Conservation (phyloP, 129 eudicot genomes). For the Solidago caesia region DNA sequence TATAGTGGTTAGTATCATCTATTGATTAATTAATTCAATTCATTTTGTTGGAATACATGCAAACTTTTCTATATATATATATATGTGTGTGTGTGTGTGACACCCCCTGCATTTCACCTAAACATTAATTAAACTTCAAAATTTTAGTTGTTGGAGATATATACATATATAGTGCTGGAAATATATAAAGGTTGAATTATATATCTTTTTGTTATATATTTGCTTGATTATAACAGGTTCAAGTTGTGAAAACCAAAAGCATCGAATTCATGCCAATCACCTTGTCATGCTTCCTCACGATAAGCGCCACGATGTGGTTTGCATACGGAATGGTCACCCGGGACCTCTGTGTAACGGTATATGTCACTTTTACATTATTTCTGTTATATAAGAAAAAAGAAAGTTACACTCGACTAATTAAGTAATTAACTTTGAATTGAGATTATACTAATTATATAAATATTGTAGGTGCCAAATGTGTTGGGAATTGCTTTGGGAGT, state of each 20-base stretch:
- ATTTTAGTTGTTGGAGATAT: neutral
- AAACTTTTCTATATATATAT: neutral
- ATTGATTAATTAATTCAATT: neutral
- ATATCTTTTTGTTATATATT: neutral
- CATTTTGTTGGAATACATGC: neutral
- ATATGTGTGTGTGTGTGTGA: too few relatives aligned
- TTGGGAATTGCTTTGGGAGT: conserved; percentile 64
- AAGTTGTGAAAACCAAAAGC: conserved; percentile 65
- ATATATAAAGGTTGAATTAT: neutral
- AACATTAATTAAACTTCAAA: too few relatives aligned
- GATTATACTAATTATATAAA: neutral
- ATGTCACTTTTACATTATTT: conserved; percentile 2
- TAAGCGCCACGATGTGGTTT: conserved; percentile 79
- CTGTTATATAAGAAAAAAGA: neutral
- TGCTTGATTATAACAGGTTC: conserved; percentile 37
- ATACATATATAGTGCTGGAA: neutral
- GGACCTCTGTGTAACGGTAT: conserved; percentile 64
- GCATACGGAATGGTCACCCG: conserved; percentile 50
- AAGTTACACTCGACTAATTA: neutral
- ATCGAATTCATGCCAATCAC: conserved; percentile 83
- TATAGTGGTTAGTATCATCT: conserved; percentile 45
- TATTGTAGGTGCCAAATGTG: conserved; percentile 63
- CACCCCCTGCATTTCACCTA: too few relatives aligned
- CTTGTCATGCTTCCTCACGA: conserved; percentile 72
- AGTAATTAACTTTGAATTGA: neutral